phyloP scores from a whole-genome alignment of 129 eudicot genomes.

The Logfia minima region DNA sequence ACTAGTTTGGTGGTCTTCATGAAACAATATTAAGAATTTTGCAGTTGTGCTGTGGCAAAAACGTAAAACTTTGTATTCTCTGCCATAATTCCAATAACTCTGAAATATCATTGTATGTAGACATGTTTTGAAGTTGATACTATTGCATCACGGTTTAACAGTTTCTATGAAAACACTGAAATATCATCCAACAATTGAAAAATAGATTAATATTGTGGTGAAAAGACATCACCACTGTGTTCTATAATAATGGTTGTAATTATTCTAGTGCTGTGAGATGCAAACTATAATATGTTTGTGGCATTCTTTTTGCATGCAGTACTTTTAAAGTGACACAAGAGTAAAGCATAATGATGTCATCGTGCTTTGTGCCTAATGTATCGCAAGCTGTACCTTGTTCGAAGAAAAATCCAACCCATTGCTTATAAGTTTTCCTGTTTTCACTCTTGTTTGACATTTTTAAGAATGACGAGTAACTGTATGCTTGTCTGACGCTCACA shows the following conservation, averaged over 20 bases:
- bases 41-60: neutral
- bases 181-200: neutral
- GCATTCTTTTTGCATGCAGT: no score
- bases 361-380: neutral
- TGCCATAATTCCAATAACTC: neutral
- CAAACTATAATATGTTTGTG: neutral
- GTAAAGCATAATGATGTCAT: neutral
- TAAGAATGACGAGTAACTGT: neutral
- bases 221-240: neutral
- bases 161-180: neutral
- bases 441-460: neutral
- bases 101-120: no score
- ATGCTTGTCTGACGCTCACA: neutral
- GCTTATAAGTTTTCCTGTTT: neutral
- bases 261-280: neutral
- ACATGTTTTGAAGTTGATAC: conserved; percentile 1
- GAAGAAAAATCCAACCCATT: neutral
- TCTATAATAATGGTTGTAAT: neutral
- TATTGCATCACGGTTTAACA: neutral
- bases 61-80: neutral
- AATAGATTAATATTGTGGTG: neutral
- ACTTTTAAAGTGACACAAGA: neutral
- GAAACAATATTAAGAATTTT: neutral
- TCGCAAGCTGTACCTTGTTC: neutral
- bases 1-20: neutral